Percentiles rank a stretch among this genome's conserved stretches.
Conservation (phyloP, 805 yeast species). For the Wickerhamomyces queroliae region DNA sequence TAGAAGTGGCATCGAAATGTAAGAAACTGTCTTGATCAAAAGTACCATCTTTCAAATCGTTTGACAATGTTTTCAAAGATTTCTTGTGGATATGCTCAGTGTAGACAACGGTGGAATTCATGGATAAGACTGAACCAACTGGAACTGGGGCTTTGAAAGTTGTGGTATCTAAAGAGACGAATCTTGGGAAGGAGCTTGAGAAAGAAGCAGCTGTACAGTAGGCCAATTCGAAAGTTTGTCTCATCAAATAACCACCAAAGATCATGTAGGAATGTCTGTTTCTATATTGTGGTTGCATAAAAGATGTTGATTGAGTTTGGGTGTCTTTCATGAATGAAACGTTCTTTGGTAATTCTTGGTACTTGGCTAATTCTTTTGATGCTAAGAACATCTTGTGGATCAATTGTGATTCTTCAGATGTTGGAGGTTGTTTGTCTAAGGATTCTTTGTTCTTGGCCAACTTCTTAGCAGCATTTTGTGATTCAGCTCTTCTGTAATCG, state of each 20-base stretch:
- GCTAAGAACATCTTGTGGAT: constrained; percentile 75
- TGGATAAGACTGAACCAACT: constrained; percentile 82
- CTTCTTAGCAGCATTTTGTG: constrained; percentile 83
- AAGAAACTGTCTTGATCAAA: constrained; percentile 15
- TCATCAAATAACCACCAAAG: constrained; percentile 89
- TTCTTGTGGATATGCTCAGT: constrained; percentile 68
- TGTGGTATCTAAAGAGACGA: constrained; percentile 84
- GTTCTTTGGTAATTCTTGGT: constrained; percentile 38
- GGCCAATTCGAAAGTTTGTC: constrained; percentile 91
- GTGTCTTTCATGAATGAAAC: constrained; percentile 69
- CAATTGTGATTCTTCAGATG: constrained; percentile 65
- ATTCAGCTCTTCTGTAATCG: constrained; percentile 84
- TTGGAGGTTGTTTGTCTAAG: constrained; percentile 61
- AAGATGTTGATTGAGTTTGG: constrained; percentile 62
- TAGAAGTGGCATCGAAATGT: constrained; percentile 51
- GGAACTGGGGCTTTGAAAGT: constrained; percentile 94
- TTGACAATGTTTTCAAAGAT: constrained; percentile 11
- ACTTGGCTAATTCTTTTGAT: constrained; percentile 31
- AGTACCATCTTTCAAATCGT: constrained; percentile 15
- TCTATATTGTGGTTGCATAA: constrained; percentile 96
- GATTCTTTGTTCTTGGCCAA: constrained; percentile 62
- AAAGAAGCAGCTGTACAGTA: constrained; percentile 91
- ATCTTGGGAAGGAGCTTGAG: constrained; percentile 79
- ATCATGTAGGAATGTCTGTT: constrained; percentile 92
- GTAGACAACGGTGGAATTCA: constrained; percentile 79